Evolutionary conservation across 2,329 filamentous ascomycete genomes (phyloP), one percentile per base, ranked within the genome.

Genomic region (Ascochyta rabiei): DNA sequence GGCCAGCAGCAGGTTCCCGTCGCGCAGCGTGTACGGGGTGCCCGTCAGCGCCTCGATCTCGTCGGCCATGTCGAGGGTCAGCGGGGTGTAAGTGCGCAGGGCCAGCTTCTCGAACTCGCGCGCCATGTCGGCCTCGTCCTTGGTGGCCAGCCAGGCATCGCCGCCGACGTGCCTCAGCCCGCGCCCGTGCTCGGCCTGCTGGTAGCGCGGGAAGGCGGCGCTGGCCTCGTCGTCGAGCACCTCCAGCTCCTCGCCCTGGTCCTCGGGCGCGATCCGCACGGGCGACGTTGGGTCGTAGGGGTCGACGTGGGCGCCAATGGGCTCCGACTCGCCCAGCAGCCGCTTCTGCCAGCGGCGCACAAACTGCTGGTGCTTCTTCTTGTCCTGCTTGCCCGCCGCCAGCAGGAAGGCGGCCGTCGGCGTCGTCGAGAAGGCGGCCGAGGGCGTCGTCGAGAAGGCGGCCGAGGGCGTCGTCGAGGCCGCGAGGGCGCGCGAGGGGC

Each of bases 101-200:
- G 69, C 71, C 16, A 73, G 53, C 60, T 71, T 76, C 70, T 64
- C 76, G 59, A 61, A 71, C 49, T 71, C 69, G 39, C 59, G 59
- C 10, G 69, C 68, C 59, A 69, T 60, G 21, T 67, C 61, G 23
- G 33, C 47, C 53, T 73, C 70, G 23, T 71, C 64, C 30, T 66
- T 64, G 50, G 72, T 59, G 57, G 67, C 68, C 30, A 72, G 63
- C 76, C 77, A 80, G 48, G 79, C 66, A 54, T 79, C 78, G 6
- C 75, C 75, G 33, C 86, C 86, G 30, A 88, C 76, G 44, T 73
- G 75, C 60, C 82, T 77, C 54, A 89, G 69, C 0, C 80, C 81
- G 18, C 31, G 41, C 12, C 49, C 45, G 5, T 56, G 37, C 13
- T 57, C 35, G 2, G 63, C 60, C 18, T 55, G 56, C 18, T 42